Evolutionary conservation across 192 early-diverging fungal genomes (phyloP), one percentile per base, ranked within the genome.

Genomic region (Coemansia sp.): DNA sequence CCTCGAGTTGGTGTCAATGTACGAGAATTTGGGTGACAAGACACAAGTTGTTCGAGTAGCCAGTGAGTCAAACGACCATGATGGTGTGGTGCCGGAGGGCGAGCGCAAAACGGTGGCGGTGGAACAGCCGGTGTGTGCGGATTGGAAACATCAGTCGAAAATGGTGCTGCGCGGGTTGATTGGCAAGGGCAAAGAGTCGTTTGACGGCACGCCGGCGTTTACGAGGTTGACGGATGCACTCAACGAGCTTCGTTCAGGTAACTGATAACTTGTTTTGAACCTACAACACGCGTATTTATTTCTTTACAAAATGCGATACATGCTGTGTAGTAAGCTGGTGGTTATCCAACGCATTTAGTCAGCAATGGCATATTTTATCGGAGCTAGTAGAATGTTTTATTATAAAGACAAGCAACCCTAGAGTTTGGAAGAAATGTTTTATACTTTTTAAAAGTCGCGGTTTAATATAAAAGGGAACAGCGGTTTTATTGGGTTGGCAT

Each of bases 111-210:
- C 76, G 6, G 73, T 68, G 2, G 76, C 79, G 8, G 67, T 65
- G 12, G 72, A 62, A 23, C 62, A 68, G 24, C 49, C 82, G 5
- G 92, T 95, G 22, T 93, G 92, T 63, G 84, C 86, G 23, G 95
- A 98, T 71, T 98, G 95, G 94, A 79, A 75, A 57, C 94, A 94
- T 64, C 93, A 97, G 67, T 83, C 91, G 9, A 88, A 87, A 66
- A 89, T 87, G 79, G 76, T 92, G 37, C 70, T 98, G 65, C 91
- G 90, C 56, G 87, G 91, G 22, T 76, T 97, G 59, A 87, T 96
- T 62, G 90, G 92, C 35, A 87, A 90, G 54, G 89, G 90, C 14
- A 92, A 91, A 77, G 85, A 80, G 62, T 73, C 76, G 1, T 93
- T 88, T 79, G 92, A 90, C 25, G 87, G 85, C 15, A 83, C 85